phyloP scores from a whole-genome alignment of 2,329 filamentous ascomycete species.

The Aspergillus udagawae region DNA sequence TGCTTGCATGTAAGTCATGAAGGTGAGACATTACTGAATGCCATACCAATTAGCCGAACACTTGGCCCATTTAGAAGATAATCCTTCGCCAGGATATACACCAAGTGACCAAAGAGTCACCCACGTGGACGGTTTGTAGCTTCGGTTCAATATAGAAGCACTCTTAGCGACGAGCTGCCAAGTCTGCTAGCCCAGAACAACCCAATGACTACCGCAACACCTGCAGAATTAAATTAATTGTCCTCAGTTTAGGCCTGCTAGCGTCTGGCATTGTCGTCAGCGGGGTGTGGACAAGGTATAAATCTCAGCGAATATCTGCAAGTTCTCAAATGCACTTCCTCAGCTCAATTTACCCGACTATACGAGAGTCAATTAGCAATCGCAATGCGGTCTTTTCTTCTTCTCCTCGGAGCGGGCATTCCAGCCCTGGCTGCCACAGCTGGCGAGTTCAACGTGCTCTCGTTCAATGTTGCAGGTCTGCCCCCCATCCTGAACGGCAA shows the following conservation, averaged over 20 bases:
- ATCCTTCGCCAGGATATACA: background rate
- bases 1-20: background rate
- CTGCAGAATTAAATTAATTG: background rate
- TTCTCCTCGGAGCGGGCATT: too few relatives aligned
- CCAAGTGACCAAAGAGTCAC: background rate
- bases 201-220: background rate
- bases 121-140: background rate
- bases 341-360: background rate
- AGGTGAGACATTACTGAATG: background rate
- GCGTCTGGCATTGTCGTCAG: background rate
- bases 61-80: too few relatives aligned
- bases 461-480: conserved; percentile 60
- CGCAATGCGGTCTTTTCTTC: background rate
- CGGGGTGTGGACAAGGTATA: background rate
- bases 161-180: background rate
- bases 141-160: background rate
- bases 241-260: background rate
- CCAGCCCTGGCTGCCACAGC: conserved; percentile 21
- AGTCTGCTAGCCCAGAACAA: background rate
- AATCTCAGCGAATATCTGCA: background rate
- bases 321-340: background rate
- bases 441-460: conserved; percentile 50
- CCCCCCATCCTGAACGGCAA: conserved; percentile 54
- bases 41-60: too few relatives aligned
- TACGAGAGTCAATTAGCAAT: background rate